phyloP scores from a whole-genome alignment of 257 asterid species.

The Fraxinus anomala region DNA sequence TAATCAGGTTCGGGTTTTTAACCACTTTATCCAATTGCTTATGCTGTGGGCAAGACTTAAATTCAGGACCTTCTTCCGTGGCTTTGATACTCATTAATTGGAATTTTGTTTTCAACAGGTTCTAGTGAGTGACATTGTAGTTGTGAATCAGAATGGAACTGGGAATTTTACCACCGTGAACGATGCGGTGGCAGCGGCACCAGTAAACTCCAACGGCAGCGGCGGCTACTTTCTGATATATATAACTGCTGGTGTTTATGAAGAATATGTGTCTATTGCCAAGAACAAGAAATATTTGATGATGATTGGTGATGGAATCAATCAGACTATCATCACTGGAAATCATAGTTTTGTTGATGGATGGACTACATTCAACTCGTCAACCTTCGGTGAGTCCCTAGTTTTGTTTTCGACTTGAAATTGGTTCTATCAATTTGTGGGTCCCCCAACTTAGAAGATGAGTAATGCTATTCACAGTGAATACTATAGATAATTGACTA shows the following conservation, averaged over 20 bases:
- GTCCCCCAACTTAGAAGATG: no score
- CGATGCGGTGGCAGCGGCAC: slow-evolving; percentile 68
- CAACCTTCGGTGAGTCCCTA: slow-evolving; percentile 56
- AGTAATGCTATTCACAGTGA: no score
- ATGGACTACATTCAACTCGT: slow-evolving; percentile 76
- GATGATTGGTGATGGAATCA: slow-evolving; percentile 84
- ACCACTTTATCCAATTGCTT: background rate
- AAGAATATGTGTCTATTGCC: slow-evolving; percentile 61
- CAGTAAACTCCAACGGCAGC: slow-evolving; percentile 42
- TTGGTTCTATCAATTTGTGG: no score
- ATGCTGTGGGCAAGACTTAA: background rate
- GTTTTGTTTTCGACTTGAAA: background rate
- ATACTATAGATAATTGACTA: no score
- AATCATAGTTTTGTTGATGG: slow-evolving; percentile 69
- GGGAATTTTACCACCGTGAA: slow-evolving; percentile 59
- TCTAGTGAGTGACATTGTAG: slow-evolving; percentile 50
- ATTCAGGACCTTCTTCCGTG: background rate
- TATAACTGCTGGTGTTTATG: slow-evolving; percentile 60
- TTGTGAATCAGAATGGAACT: slow-evolving; percentile 59
- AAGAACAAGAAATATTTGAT: slow-evolving; percentile 60
- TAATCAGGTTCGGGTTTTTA: slow-evolving; percentile 38
- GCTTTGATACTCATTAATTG: background rate
- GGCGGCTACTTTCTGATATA: slow-evolving; percentile 63
- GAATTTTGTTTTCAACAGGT: slow-evolving; percentile 18
- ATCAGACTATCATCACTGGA: slow-evolving; percentile 66